A percentile compares a stretch with the other conserved stretches of the same genome.
Evolutionary conservation across 495 filamentous ascomycete genomes (phyloP).

Genomic region (Podospora australis): DNA sequence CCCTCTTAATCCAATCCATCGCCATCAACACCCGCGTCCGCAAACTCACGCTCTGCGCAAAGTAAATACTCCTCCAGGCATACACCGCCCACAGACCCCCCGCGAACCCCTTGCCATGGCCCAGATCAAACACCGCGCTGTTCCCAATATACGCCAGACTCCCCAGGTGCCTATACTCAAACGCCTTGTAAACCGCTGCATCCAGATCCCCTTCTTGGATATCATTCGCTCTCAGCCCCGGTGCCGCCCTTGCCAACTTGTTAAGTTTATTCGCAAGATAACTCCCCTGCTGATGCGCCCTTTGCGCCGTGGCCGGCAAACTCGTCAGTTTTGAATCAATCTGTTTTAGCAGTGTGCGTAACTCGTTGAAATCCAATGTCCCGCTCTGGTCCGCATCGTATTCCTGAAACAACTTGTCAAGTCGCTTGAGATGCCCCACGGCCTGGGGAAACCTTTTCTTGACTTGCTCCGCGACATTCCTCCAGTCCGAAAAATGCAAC

Average conservation of each 20-base stretch:
- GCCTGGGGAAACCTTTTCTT: conserved; percentile 91
- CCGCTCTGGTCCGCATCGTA: conserved; percentile 93
- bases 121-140: conserved; percentile 85
- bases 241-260: conserved; percentile 73
- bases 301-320: conserved; percentile 86
- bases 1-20: conserved; percentile 98
- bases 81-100: conserved; percentile 93
- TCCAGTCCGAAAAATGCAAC: conserved; percentile 84
- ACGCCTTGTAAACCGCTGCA: conserved; percentile 88
- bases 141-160: conserved; percentile 96
- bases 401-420: conserved; percentile 81
- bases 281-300: conserved; percentile 91
- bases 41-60: conserved; percentile 94
- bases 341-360: conserved; percentile 78
- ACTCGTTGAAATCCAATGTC: conserved; percentile 87
- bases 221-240: conserved; percentile 71
- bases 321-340: conserved; percentile 88
- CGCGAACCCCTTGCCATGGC: conserved; percentile 62
- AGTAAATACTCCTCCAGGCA: conserved; percentile 94
- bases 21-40: conserved; percentile 83
- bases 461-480: conserved; percentile 70
- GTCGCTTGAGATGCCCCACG: conserved; percentile 75
- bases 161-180: conserved; percentile 89
- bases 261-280: conserved; percentile 95
- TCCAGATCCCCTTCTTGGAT: conserved; percentile 86